These are phyloP conservation scores for Helotiales sp. DNA, from an alignment of 2,329 filamentous ascomycete species.

Conservation along the genomic window DNA sequence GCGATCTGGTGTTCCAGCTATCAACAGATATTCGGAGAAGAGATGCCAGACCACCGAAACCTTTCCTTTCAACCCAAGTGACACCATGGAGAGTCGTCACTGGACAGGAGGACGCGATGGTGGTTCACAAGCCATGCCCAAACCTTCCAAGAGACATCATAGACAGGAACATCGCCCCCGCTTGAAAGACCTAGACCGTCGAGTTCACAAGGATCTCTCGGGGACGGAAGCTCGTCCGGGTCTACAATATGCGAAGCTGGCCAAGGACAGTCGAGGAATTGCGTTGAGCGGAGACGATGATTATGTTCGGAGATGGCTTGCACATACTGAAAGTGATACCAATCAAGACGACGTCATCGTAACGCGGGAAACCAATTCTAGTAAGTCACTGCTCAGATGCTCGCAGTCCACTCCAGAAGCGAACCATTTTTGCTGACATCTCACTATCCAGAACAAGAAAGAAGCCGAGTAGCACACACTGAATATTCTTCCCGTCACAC, in stretches of 20 bases:
- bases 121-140: background rate
- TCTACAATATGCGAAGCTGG: background rate
- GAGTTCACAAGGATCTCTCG: background rate
- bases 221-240: background rate
- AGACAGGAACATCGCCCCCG: constrained; percentile 6
- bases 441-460: background rate
- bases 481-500: background rate
- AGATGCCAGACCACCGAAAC: background rate
- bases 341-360: background rate
- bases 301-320: constrained; percentile 40
- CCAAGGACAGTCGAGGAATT: background rate
- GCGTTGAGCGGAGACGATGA: constrained; percentile 31
- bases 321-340: constrained; percentile 28
- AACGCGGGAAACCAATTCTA: background rate
- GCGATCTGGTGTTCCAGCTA: background rate
- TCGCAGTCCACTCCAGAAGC: background rate
- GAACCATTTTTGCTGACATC: constrained; percentile 14
- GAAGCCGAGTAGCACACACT: background rate
- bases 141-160: constrained; percentile 7
- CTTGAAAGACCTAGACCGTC: background rate
- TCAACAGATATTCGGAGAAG: background rate
- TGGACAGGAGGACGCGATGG: background rate
- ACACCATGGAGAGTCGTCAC: background rate
- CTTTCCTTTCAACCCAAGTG: background rate
- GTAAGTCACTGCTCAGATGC: constrained; percentile 7